Base-by-base conservation (phyloP, 148 eudicot species). In the Polygonum maritimum region DNA sequence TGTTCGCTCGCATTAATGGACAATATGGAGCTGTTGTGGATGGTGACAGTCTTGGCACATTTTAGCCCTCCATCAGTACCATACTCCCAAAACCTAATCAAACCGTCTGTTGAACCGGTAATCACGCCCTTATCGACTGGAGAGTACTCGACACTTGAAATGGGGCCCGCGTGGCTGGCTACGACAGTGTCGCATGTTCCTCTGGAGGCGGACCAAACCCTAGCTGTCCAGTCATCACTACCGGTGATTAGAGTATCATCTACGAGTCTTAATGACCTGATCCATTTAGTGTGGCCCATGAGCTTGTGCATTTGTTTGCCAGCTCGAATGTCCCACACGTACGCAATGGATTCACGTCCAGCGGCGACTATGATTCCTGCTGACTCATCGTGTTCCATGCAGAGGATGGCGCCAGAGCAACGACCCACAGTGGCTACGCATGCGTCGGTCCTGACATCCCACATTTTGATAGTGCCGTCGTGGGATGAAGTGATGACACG, bases 171-270 rank as follows among this genome's bases (percentile, higher is more conserved):
- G 80, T 95, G 98, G 84, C 96, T 92, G 76, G 97, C 94, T 63
- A 95, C 72, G 79, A 95, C 97, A 39, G 92, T 91, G 78, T 95
- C 98, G 79, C 98, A 95, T 11, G 94, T 86, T 80, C 98, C 98
- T 58, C 91, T 91, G 52, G 97, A 92, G 58, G 92, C 88, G 9
- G 98, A 95, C 98, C 98, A 95, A 83, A 95, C 71, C 62, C 98
- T 87, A 47, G 96, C 98, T 2, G 98, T 95, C 98, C 98, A 95
- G 82, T 95, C 98, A 84, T 95, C 98, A 69, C 97, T 89, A 41
- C 98, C 98, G 2, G 94, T 90, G 74, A 95, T 80, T 70, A 95
- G 71, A 22, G 90, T 88, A 82, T 95, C 98, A 54, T 96, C 98
- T 7, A 88, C 97, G 96, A 95, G 88, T 88, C 97, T 85, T 67